Conservation (phyloP, 2,329 filamentous ascomycete species). For the Chrysoporthe puriensis region DNA sequence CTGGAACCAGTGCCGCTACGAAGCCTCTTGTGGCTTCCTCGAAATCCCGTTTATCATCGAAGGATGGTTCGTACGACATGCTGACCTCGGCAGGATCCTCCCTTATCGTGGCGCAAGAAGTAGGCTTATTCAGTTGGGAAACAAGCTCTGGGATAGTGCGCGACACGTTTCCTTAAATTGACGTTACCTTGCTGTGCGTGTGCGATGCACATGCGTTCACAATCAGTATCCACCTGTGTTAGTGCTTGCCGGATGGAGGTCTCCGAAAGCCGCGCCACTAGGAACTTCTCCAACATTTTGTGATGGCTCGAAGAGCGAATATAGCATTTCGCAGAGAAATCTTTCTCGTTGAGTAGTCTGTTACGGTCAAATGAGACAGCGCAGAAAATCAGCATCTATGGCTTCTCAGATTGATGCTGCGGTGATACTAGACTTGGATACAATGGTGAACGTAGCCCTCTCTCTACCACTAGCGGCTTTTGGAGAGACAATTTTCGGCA, state of each 20-base stretch:
- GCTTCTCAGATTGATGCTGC: no score
- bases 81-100: background rate
- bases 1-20: conserved; percentile 22
- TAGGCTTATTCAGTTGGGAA: background rate
- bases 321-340: no score
- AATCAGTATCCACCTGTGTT: background rate
- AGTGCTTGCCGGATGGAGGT: background rate
- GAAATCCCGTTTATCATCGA: conserved; percentile 26
- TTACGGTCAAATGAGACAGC: background rate
- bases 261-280: background rate
- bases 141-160: background rate
- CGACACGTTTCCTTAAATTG: background rate
- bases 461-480: no score
- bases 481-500: background rate
- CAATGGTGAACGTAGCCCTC: no score
- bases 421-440: no score
- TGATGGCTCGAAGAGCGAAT: no score
- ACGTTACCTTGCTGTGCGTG: background rate
- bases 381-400: no score
- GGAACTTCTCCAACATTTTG: background rate
- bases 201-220: background rate
- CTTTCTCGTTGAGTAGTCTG: background rate
- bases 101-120: background rate
- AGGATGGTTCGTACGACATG: conserved; percentile 7
- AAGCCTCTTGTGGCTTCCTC: conserved; percentile 29